Evolutionary conservation across 495 filamentous ascomycete species (phyloP), one percentile per base, ranked within the genome.

Genomic region (Annulohypoxylon maeteangense): DNA sequence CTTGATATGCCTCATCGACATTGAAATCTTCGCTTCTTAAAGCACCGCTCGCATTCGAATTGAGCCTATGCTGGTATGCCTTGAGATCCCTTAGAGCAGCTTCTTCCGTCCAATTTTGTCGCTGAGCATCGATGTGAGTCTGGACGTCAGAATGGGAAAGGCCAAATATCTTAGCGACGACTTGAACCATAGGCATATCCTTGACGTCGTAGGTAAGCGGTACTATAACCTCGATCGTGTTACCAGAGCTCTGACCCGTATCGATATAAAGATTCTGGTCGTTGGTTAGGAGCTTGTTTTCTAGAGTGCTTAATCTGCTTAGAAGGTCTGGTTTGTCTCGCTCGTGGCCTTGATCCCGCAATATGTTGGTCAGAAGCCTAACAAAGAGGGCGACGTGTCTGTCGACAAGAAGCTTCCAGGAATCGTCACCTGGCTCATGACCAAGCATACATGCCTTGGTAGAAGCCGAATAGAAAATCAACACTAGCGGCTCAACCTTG

Each of bases 341-440:
- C 20, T 88, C 89, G 61, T 84, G 80, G 59, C 91, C 93, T 66
- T 93, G 85, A 67, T 92, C 90, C 74, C 90, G 93, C 68, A 98
- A 79, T 25, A 92, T 91, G 69, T 89, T 86, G 70, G 87, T 89
- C 67, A 98, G 88, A 20, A 99, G 85, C 44, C 96, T 90, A 68
- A 99, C 90, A 75, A 99, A 98, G 50, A 99, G 87, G 29, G 96
- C 96, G 66, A 98, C 89, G 78, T 99, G 96, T 56, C 94, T 87
- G 75, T 99, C 96, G 11, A 95, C 93, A 80, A 98, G 90, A 45
- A 91, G 84, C 81, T 93, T 97, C 93, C 94, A 98, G 42, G 87
- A 87, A 76, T 96, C 92, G 79, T 98, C 94, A n/a, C 91, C 90
- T 1, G 88, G 84, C 4, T 87, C 80, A 77, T 93, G 95, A 48